These are phyloP conservation scores for Lachnellula arida DNA, from an alignment of 2,329 filamentous ascomycete genomes.

Conservation along the genomic window DNA sequence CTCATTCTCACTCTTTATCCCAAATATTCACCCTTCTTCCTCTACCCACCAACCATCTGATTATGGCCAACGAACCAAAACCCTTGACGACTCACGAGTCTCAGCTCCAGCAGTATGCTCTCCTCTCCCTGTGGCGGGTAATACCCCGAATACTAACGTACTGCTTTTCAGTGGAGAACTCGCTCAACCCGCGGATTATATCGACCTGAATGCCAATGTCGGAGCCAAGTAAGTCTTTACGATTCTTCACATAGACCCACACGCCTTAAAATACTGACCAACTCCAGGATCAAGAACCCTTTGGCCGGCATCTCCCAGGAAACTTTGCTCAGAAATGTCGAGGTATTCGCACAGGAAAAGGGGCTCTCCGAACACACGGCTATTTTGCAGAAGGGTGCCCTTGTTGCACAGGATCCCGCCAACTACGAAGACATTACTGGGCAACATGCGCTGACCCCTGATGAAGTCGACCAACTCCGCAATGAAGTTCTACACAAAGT, in stretches of 20 bases:
- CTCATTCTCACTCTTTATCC: no score
- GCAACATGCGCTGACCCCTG: slow-evolving; percentile 52
- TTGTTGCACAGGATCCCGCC: slow-evolving; percentile 67
- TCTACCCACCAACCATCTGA: no score
- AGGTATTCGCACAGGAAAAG: slow-evolving; percentile 55
- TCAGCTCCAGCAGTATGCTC: background rate
- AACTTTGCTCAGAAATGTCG: slow-evolving; percentile 49
- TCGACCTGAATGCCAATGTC: slow-evolving; percentile 22
- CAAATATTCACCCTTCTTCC: no score
- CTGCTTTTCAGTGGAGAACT: background rate
- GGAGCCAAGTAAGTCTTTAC: slow-evolving; percentile 18
- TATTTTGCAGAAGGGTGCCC: slow-evolving; percentile 62
- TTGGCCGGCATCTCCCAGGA: slow-evolving; percentile 50
- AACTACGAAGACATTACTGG: slow-evolving; percentile 57
- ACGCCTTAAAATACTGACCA: background rate
- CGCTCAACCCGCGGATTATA: slow-evolving; percentile 4
- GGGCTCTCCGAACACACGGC: slow-evolving; percentile 52
- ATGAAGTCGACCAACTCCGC: slow-evolving; percentile 57
- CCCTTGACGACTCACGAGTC: no score
- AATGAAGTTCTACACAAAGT: slow-evolving; percentile 57
- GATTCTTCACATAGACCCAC: background rate
- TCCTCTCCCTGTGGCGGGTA: no score
- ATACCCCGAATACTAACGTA: background rate
- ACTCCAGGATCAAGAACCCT: slow-evolving; percentile 48
- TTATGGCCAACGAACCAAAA: no score